These are phyloP conservation scores for Hymenoscyphus scutula DNA, from an alignment of 2,329 filamentous ascomycete genomes.

Conservation along the genomic window DNA sequence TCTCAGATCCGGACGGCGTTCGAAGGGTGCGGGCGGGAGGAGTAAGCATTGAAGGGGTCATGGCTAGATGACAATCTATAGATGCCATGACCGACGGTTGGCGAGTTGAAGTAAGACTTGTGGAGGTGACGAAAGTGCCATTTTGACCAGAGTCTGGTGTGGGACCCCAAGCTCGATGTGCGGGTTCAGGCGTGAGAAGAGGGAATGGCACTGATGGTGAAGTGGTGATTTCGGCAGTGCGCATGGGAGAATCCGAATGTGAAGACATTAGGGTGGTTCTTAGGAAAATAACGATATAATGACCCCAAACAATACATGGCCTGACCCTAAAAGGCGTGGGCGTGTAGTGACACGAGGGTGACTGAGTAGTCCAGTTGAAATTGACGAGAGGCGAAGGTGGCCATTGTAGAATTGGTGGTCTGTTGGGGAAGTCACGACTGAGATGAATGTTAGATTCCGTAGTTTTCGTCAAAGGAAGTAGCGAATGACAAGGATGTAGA, in stretches of 20 bases:
- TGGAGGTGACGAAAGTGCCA: background rate
- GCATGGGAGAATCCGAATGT: background rate
- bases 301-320: background rate
- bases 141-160: background rate
- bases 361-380: background rate
- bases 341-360: background rate
- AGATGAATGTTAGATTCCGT: background rate
- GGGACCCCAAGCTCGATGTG: background rate
- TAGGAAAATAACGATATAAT: background rate
- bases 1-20: background rate
- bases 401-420: background rate
- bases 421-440: background rate
- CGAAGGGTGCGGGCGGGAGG: background rate
- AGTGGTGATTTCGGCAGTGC: background rate
- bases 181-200: background rate
- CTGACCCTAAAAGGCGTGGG: background rate
- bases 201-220: background rate
- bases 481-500: background rate
- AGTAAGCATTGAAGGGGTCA: background rate
- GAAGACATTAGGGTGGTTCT: background rate
- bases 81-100: background rate
- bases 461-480: background rate
- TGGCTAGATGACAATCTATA: background rate
- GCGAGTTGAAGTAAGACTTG: background rate
- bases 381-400: background rate